A percentile compares a stretch with the other conserved stretches of the same genome.
Conservation (phyloP, 257 asterid genomes). For the Solanum etuberosum region DNA sequence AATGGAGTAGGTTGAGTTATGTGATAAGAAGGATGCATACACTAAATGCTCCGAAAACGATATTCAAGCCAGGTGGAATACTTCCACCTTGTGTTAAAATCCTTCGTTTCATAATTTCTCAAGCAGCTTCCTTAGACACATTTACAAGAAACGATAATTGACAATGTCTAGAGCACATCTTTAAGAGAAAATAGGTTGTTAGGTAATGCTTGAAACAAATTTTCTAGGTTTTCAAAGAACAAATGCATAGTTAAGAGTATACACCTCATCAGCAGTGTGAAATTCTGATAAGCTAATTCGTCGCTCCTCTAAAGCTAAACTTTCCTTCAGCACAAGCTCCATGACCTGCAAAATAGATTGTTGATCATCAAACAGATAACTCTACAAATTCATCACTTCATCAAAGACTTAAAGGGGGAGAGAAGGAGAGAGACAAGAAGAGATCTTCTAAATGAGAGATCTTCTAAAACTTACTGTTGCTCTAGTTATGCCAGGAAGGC, state of each 20-base stretch:
- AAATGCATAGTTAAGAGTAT: background rate
- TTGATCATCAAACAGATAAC: background rate
- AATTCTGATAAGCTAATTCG: slow-evolving; percentile 76
- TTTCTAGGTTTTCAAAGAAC: background rate
- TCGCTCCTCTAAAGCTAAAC: slow-evolving; percentile 47
- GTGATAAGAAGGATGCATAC: background rate
- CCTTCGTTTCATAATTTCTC: background rate
- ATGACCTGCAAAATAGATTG: slow-evolving; percentile 44
- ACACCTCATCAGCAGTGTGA: slow-evolving; percentile 90
- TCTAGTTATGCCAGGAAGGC: slow-evolving; percentile 87
- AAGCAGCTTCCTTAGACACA: background rate
- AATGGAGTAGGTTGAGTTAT: background rate
- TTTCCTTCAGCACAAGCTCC: slow-evolving; percentile 53
- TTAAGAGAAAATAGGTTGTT: background rate
- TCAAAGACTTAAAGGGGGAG: background rate
- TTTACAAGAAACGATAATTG: background rate
- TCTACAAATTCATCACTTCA: background rate
- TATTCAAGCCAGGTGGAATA: background rate
- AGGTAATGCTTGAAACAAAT: background rate
- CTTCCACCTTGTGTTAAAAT: background rate
- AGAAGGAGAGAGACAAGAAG: background rate
- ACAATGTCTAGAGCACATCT: background rate
- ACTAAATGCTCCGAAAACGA: background rate
- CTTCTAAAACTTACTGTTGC: slow-evolving; percentile 53
- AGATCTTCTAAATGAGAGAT: background rate